These are phyloP conservation scores for Pogostemon cablin DNA, from an alignment of 257 asterid genomes.

Conservation along the genomic window DNA sequence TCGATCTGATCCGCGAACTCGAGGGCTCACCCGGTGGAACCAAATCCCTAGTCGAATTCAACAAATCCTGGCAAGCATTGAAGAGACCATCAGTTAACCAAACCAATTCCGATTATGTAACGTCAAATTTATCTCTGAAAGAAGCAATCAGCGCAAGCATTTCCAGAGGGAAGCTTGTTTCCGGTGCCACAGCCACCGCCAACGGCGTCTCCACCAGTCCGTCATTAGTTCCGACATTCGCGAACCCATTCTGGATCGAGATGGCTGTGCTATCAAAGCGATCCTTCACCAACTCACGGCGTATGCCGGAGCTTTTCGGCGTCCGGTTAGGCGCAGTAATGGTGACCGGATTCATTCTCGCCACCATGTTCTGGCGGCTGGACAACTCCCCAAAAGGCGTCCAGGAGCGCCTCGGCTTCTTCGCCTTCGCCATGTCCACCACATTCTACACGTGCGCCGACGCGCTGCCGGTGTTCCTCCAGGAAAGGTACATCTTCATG, in stretches of 20 bases:
- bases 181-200: constrained; percentile 50
- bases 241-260: constrained; percentile 70
- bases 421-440: constrained; percentile 79
- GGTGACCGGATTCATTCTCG: constrained; percentile 72
- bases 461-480: constrained; percentile 69
- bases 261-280: constrained; percentile 54
- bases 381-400: constrained; percentile 73
- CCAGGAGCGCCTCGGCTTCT: constrained; percentile 72
- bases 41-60: constrained; percentile 64
- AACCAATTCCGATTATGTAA: background rate
- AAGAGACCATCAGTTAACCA: constrained; percentile 29
- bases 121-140: constrained; percentile 47
- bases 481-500: constrained; percentile 76
- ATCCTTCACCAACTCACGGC: constrained; percentile 55
- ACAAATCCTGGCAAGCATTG: constrained; percentile 55
- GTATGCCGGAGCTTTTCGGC: constrained; percentile 76
- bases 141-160: constrained; percentile 75
- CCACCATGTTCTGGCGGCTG: constrained; percentile 69
- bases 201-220: constrained; percentile 30
- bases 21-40: constrained; percentile 79
- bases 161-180: constrained; percentile 75
- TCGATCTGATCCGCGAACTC: constrained; percentile 72
- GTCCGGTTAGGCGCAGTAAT: constrained; percentile 53
- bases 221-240: constrained; percentile 56
- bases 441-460: constrained; percentile 86